A percentile compares a stretch with the other conserved stretches of the same genome.
Conservation (phyloP, 202 grass and related monocot genomes). For the Zizania palustris region DNA sequence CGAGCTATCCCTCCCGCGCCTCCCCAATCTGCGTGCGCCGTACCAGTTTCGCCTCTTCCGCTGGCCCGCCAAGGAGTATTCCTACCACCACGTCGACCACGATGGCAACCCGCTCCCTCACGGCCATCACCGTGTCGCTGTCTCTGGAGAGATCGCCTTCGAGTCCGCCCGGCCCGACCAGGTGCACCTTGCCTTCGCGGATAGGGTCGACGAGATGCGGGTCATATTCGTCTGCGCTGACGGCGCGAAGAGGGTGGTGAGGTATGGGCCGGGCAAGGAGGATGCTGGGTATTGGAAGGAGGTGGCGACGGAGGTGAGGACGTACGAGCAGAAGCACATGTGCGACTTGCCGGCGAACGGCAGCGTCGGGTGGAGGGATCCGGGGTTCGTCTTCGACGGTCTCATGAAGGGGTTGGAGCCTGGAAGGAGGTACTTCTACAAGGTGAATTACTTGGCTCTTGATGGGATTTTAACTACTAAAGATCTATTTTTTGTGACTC, state of each 20-base stretch:
- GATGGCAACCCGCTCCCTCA: constrained; percentile 74
- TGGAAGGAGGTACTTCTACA: constrained; percentile 64
- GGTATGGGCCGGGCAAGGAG: constrained; percentile 53
- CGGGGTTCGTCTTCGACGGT: constrained; percentile 84
- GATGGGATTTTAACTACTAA: too few species aligned
- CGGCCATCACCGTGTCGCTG: constrained; percentile 63
- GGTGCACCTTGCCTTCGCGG: constrained; percentile 86
- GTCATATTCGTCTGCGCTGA: constrained; percentile 80
- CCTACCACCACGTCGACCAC: constrained; percentile 71
- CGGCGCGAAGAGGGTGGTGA: constrained; percentile 55
- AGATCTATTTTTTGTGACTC: not conserved
- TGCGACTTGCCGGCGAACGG: constrained; percentile 72
- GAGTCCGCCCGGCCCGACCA: constrained; percentile 46
- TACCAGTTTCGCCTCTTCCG: constrained; percentile 91
- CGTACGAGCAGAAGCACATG: constrained; percentile 88
- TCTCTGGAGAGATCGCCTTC: constrained; percentile 54
- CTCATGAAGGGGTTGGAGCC: constrained; percentile 51
- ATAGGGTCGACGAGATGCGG: constrained; percentile 77
- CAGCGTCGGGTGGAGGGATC: constrained; percentile 86
- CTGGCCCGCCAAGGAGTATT: constrained; percentile 72
- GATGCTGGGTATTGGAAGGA: constrained; percentile 41
- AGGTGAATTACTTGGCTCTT: not conserved
- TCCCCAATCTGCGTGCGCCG: constrained; percentile 71
- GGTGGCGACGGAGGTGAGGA: constrained; percentile 61
- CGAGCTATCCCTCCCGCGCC: constrained; percentile 55